Percentiles rank a stretch among this genome's conserved stretches.
These are phyloP conservation scores for Aspergillus pseudonomiae DNA, from an alignment of 2,329 filamentous ascomycete genomes.

Conservation along the genomic window DNA sequence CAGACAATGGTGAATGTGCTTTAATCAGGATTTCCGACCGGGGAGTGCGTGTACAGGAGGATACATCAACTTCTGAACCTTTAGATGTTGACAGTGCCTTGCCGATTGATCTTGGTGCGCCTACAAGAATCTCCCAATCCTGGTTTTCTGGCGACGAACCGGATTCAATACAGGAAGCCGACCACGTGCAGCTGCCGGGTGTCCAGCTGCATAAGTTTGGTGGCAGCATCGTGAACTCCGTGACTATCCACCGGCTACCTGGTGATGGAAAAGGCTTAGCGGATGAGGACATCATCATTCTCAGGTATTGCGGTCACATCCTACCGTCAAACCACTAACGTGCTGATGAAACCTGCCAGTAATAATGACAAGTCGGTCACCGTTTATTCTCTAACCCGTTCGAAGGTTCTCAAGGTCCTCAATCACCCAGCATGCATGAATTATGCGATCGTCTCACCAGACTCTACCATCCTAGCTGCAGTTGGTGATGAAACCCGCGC, in stretches of 20 bases:
- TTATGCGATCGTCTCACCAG: constrained; percentile 88
- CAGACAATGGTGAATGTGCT: constrained; percentile 81
- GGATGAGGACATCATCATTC: constrained; percentile 59
- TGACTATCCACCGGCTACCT: constrained; percentile 63
- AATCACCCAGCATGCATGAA: constrained; percentile 86
- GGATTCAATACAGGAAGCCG: constrained; percentile 20
- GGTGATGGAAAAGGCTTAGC: constrained; percentile 44
- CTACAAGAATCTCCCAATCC: constrained; percentile 28
- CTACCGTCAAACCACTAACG: constrained; percentile 48
- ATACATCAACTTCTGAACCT: constrained; percentile 37
- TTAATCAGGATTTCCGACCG: constrained; percentile 65
- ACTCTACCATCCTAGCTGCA: constrained; percentile 77
- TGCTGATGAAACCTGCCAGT: constrained; percentile 64
- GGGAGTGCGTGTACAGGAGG: constrained; percentile 42
- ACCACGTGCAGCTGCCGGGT: constrained; percentile 39
- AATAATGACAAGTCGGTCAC: constrained; percentile 93
- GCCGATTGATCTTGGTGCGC: constrained; percentile 52
- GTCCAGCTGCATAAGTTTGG: constrained; percentile 63
- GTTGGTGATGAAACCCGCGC: constrained; percentile 86
- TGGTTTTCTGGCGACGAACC: constrained; percentile 26
- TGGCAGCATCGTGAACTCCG: constrained; percentile 67
- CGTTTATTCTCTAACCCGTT: constrained; percentile 74
- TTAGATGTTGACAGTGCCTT: constrained; percentile 61
- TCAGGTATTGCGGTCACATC: constrained; percentile 48
- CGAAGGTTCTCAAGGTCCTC: constrained; percentile 69